phyloP scores from a whole-genome alignment of 768 basidiomycete genomes.

The Coprinopsis sp. region DNA sequence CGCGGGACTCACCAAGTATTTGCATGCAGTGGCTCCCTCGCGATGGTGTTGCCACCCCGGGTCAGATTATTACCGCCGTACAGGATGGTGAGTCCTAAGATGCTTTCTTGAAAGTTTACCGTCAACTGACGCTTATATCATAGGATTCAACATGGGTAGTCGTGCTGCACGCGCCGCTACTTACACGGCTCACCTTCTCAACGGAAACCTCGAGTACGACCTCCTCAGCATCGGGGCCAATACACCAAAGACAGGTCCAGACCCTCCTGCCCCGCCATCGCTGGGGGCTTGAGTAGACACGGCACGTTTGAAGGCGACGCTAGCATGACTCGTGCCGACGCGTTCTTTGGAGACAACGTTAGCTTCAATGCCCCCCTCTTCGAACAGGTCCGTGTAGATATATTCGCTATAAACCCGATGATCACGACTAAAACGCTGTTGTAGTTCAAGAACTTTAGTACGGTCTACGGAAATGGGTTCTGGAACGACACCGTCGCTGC shows the following conservation, averaged over 20 bases:
- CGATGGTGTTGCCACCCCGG: constrained; percentile 12
- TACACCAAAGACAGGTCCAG: constrained; percentile 13
- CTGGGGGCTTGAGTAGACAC: constrained; percentile 15
- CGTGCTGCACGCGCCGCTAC: constrained; percentile 13
- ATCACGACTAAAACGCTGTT: background rate
- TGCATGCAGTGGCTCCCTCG: constrained; percentile 11
- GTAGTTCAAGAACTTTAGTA: constrained; percentile 13
- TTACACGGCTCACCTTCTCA: constrained; percentile 13
- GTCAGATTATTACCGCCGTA: constrained; percentile 13
- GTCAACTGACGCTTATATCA: background rate
- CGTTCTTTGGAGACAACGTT: constrained; percentile 16
- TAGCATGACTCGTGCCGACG: constrained; percentile 12
- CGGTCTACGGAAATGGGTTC: constrained; percentile 14
- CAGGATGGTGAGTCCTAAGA: constrained; percentile 11
- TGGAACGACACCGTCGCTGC: constrained; percentile 15
- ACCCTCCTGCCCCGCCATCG: constrained; percentile 15
- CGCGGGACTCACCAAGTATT: background rate
- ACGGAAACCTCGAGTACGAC: constrained; percentile 15
- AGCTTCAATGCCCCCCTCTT: constrained; percentile 18
- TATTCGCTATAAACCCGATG: background rate
- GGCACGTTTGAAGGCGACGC: constrained; percentile 14
- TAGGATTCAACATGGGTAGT: constrained; percentile 17
- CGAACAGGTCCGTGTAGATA: constrained; percentile 9
- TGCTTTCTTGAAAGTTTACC: background rate
- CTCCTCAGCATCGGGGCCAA: constrained; percentile 16